Evolutionary conservation across 768 basidiomycete genomes (phyloP).

Genomic region (Collybia sordida): DNA sequence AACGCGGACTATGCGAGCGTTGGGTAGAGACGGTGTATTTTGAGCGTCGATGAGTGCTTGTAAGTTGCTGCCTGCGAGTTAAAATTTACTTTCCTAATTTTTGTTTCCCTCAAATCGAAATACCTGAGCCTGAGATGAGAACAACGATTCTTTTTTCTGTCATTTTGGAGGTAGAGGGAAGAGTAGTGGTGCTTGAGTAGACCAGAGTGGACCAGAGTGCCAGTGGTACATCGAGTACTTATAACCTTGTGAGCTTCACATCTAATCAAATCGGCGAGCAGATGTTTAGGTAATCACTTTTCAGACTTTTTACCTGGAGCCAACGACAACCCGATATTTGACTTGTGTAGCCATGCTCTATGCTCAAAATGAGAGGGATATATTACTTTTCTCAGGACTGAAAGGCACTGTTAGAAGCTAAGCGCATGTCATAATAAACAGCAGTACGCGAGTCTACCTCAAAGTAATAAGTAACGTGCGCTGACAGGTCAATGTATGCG

Average conservation of each 20-base stretch:
- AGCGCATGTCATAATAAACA: too few species aligned
- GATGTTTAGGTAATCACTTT: background rate
- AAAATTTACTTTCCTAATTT: conserved; percentile 5
- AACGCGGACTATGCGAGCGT: conserved; percentile 74
- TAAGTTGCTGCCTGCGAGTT: conserved; percentile 79
- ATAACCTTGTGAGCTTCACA: too few species aligned
- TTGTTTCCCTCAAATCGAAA: conserved; percentile 11
- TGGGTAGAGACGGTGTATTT: conserved; percentile 69
- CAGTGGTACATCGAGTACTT: too few species aligned
- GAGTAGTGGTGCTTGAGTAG: background rate
- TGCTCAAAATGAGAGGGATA: too few species aligned
- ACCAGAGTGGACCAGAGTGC: background rate
- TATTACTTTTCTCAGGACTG: too few species aligned
- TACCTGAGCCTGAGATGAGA: conserved; percentile 58
- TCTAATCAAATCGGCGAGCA: conserved; percentile 2
- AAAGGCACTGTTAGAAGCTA: too few species aligned
- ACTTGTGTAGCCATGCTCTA: too few species aligned
- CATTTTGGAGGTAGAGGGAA: conserved; percentile 9
- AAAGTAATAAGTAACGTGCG: too few species aligned
- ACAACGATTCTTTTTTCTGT: conserved; percentile 36
- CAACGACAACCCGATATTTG: too few species aligned
- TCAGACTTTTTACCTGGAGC: too few species aligned
- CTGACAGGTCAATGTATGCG: too few species aligned
- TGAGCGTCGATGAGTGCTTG: conserved; percentile 94
- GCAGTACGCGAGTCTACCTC: too few species aligned